phyloP scores from a whole-genome alignment of 108 stramenopile genomes.

The Conticribra guillardii region DNA sequence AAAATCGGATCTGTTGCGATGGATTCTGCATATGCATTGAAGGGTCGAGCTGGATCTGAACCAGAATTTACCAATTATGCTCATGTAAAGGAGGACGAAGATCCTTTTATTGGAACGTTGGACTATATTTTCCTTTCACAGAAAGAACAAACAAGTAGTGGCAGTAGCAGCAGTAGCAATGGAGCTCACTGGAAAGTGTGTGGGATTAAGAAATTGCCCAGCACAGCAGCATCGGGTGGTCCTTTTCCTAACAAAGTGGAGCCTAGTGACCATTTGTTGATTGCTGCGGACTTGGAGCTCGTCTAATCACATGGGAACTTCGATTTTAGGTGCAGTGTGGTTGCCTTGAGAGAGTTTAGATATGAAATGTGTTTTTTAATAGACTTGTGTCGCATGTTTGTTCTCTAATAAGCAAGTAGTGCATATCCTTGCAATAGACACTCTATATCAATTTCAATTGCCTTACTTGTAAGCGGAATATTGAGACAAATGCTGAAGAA shows the following conservation, averaged over 20 bases:
- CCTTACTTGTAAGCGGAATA: too few species aligned
- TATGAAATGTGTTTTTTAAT: too few species aligned
- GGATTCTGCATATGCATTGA: slow-evolving; percentile 73
- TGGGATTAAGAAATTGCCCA: slow-evolving; percentile 46
- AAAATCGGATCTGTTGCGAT: slow-evolving; percentile 50
- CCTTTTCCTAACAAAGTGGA: slow-evolving; percentile 75
- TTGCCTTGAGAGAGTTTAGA: too few species aligned
- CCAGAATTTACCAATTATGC: slow-evolving; percentile 95
- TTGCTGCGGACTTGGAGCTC: slow-evolving; percentile 72
- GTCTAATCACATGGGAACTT: too few species aligned
- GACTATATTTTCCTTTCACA: slow-evolving; percentile 92
- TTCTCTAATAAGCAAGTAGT: too few species aligned
- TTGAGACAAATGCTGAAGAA: too few species aligned
- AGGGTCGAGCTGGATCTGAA: slow-evolving; percentile 51
- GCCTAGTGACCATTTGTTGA: slow-evolving; percentile 87
- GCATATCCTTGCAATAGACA: too few species aligned
- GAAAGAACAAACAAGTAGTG: slow-evolving; percentile 25
- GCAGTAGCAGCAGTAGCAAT: neutral
- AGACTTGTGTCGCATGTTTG: too few species aligned
- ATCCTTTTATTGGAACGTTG: slow-evolving; percentile 89
- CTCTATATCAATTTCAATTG: too few species aligned
- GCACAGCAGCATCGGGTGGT: slow-evolving; percentile 58
- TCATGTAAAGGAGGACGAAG: slow-evolving; percentile 61
- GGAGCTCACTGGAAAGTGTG: slow-evolving; percentile 61
- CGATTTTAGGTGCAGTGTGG: too few species aligned